These are phyloP conservation scores for Myrica gale DNA, from an alignment of 306 rosid genomes.

Conservation along the genomic window DNA sequence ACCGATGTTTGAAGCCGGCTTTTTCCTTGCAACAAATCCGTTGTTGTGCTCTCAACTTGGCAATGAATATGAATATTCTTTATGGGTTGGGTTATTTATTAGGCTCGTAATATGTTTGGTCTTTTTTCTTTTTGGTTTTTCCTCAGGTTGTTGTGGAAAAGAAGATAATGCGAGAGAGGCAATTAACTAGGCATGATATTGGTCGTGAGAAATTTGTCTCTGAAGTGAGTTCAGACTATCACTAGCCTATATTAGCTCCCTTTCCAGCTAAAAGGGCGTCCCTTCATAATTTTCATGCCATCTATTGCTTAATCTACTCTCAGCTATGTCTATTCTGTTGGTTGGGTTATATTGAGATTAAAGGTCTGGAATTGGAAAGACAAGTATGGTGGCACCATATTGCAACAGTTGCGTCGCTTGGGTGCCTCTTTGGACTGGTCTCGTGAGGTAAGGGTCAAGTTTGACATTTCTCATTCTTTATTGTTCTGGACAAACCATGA, in stretches of 20 bases:
- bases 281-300: not conserved
- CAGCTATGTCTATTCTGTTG: slow-evolving; percentile 15
- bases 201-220: slow-evolving; percentile 75
- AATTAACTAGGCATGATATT: slow-evolving; percentile 74
- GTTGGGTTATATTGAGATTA: slow-evolving; percentile 27
- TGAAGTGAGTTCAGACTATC: slow-evolving; percentile 55
- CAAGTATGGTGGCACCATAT: slow-evolving; percentile 77
- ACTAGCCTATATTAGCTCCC: not conserved
- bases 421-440: slow-evolving; percentile 99
- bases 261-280: not conserved
- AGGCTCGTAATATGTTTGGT: not conserved
- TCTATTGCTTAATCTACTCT: slow-evolving; percentile 6
- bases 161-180: slow-evolving; percentile 79
- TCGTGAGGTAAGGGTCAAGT: slow-evolving; percentile 65
- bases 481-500: not conserved
- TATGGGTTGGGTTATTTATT: not conserved
- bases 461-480: not conserved
- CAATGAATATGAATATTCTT: not conserved
- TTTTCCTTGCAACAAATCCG: not conserved
- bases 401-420: slow-evolving; percentile 74
- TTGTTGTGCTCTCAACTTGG: not conserved
- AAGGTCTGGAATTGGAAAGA: slow-evolving; percentile 97
- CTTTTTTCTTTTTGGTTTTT: slow-evolving; percentile 3
- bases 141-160: slow-evolving; percentile 93
- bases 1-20: not conserved